Evolutionary conservation across 306 rosid genomes (phyloP).

Genomic region (Luffa aegyptiaca): DNA sequence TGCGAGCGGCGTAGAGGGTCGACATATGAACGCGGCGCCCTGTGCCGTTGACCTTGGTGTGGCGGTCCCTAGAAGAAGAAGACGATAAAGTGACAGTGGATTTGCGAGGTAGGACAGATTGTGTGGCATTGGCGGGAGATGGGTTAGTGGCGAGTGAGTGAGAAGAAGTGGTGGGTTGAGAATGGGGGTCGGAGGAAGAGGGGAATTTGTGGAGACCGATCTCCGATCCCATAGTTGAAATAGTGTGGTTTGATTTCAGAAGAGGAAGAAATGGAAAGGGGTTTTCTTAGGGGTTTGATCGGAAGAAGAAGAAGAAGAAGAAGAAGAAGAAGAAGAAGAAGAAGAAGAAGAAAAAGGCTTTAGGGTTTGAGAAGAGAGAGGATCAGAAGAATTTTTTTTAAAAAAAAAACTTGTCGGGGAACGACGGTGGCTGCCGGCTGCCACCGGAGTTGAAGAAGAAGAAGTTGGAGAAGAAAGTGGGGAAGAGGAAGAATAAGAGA

Average conservation of each 20-base stretch:
- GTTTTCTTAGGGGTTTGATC: not conserved
- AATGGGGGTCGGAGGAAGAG: slow-evolving; percentile 8
- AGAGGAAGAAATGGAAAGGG: not conserved
- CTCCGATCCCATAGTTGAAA: slow-evolving; percentile 33
- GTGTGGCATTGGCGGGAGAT: not conserved
- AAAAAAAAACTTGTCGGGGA: too few relatives aligned
- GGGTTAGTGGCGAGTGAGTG: slow-evolving; percentile 6
- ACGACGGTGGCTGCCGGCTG: too few relatives aligned
- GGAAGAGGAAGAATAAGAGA: too few relatives aligned
- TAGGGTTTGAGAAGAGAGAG: slow-evolving; percentile 33
- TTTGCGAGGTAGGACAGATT: slow-evolving; percentile 18
- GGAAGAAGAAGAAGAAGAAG: not conserved
- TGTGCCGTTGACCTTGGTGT: slow-evolving; percentile 87
- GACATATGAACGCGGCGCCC: slow-evolving; percentile 97
- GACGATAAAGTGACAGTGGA: slow-evolving; percentile 14
- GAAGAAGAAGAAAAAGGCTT: not conserved
- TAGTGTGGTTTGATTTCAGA: not conserved
- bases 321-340: too few relatives aligned
- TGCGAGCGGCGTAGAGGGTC: slow-evolving; percentile 80
- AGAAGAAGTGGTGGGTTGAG: slow-evolving; percentile 14
- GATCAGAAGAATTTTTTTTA: too few relatives aligned
- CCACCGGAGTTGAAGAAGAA: too few relatives aligned
- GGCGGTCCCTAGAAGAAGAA: slow-evolving; percentile 85
- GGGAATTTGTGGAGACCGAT: slow-evolving; percentile 28
- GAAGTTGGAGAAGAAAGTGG: too few relatives aligned